Percentiles rank a stretch among this genome's conserved stretches.
Evolutionary conservation across 225 moss, liverwort and hornwort genomes (phyloP).

Genomic region (Straminergon stramineum): DNA sequence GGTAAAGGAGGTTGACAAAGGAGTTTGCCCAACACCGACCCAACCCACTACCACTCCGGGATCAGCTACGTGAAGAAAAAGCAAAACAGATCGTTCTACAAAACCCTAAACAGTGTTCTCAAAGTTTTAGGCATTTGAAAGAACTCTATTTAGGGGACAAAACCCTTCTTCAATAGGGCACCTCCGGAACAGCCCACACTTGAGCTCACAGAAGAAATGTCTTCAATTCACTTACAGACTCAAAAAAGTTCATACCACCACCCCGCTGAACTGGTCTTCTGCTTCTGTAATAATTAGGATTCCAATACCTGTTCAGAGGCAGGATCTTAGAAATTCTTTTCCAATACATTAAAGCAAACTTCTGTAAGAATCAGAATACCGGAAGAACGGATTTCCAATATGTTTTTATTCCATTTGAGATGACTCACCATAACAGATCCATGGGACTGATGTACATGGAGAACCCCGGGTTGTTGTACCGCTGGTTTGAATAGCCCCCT

Average conservation of each 20-base stretch:
- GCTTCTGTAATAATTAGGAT: slow-evolving; percentile 79
- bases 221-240: slow-evolving; percentile 43
- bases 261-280: slow-evolving; percentile 41
- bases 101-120: background rate
- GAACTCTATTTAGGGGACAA: background rate
- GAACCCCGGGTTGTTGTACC: slow-evolving; percentile 4
- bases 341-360: background rate
- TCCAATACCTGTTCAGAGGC: slow-evolving; percentile 68
- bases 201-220: background rate
- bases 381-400: background rate
- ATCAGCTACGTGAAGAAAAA: background rate
- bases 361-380: background rate
- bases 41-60: background rate
- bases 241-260: slow-evolving; percentile 86
- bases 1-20: background rate
- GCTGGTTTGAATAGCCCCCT: slow-evolving; percentile 29
- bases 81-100: background rate
- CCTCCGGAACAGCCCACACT: background rate
- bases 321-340: background rate
- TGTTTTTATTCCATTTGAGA: background rate
- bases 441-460: slow-evolving; percentile 11
- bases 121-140: background rate
- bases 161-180: background rate
- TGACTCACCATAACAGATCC: slow-evolving; percentile 83
- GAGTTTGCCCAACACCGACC: background rate